Base-by-base conservation (phyloP, 2,329 filamentous ascomycete species). In the Hypoxylon sp. region DNA sequence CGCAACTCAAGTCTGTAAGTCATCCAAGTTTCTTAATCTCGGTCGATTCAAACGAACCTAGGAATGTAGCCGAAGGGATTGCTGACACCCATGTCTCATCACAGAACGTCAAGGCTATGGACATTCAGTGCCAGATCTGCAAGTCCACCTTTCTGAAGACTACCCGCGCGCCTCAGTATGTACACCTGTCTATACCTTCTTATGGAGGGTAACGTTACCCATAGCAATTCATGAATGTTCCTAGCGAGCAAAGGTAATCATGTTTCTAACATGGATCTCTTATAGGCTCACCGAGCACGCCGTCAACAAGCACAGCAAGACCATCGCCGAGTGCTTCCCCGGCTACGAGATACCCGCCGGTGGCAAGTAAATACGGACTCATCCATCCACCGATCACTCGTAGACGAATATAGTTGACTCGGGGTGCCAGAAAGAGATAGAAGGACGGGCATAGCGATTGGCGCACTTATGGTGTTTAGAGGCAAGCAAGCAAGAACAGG, bases 81-180 rank as follows among this genome's bases (percentile, higher is more conserved):
- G 44, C 50, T 57, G 37, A 54, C 54, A 58, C 24, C 49, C 43
- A 24, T 19, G 24, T 46, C 63, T 69, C 15, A 34, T 13, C 15
- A 34, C 32, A 91, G 89, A 93, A 93, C 81, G 83, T 85, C 71
- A 83, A 89, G 70, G 91, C 91, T 62, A 91, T 88, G 82, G 89
- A 86, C 74, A 91, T 93, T 78, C 89, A 92, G 78, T 94, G 91
- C 84, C 80, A 86, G 70, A 82, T 88, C 73, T 94, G 91, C 89
- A 91, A 89, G 79, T 86, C 89, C 71, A 91, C 90, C 28, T 93
- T 94, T 81, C 85, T 93, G 71, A 89, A 90, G 82, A 94, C 91
- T 34, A 90, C 89, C 64, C 89, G 90, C 75, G 87, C 85, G 65
- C 89, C 89, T 72, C 88, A 90, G 87, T 89, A 82, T 70, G 86